Conservation (phyloP, 371 early-diverging fungal genomes). For the Syncephalastrum monosporum region DNA sequence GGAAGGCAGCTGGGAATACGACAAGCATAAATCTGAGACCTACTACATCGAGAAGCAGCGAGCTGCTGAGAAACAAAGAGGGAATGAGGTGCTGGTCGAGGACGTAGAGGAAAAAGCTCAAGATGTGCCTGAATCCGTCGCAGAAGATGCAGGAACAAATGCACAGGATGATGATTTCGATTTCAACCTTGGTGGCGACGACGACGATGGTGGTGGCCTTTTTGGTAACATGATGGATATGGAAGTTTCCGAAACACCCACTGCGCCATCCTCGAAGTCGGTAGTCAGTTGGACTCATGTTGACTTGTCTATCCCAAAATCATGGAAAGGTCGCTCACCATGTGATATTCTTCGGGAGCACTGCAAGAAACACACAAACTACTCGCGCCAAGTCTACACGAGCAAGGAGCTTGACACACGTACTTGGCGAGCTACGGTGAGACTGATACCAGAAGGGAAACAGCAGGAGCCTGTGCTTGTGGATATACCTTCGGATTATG, state of each 20-base stretch:
- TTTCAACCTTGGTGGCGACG: slow-evolving; percentile 17
- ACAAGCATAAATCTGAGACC: slow-evolving; percentile 37
- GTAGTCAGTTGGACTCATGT: slow-evolving; percentile 12
- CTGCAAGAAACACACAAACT: slow-evolving; percentile 20
- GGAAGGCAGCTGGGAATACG: slow-evolving; percentile 53
- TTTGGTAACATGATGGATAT: slow-evolving; percentile 26
- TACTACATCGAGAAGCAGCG: slow-evolving; percentile 24
- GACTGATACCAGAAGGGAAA: slow-evolving; percentile 7
- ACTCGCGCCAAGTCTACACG: slow-evolving; percentile 15
- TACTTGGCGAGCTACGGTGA: slow-evolving; percentile 27
- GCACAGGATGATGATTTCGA: slow-evolving; percentile 2
- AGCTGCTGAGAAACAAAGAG: slow-evolving; percentile 28
- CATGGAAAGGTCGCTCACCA: slow-evolving; percentile 50
- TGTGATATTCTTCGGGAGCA: slow-evolving; percentile 38
- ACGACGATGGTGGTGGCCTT: slow-evolving; percentile 14
- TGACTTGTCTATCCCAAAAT: slow-evolving; percentile 25
- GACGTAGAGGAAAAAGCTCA: no score
- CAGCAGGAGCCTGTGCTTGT: background rate
- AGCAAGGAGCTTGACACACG: slow-evolving; percentile 9
- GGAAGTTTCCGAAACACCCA: slow-evolving; percentile 20
- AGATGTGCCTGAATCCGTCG: no score
- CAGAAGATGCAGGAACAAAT: slow-evolving; percentile 8
- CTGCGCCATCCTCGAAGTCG: background rate
- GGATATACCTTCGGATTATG: slow-evolving; percentile 18
- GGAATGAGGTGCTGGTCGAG: background rate